Evolutionary conservation across 1,284 basidiomycete genomes (phyloP), one percentile per base, ranked within the genome.

Genomic region (Irpex sp.): DNA sequence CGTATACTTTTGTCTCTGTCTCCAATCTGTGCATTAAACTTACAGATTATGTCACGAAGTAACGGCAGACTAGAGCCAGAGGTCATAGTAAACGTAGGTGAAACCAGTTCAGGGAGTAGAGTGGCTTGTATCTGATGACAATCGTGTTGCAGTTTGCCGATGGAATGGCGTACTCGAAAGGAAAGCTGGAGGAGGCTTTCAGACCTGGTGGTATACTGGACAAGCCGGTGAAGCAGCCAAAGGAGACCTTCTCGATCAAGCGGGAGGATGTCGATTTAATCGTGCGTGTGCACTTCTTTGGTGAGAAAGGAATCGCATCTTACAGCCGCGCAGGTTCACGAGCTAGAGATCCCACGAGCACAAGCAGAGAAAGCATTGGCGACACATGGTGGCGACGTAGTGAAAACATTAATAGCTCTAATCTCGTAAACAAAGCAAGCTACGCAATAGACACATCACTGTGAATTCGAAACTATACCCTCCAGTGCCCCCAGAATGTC

Each of bases 221-320:
- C 54, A 85, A 83, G 64, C 73, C 81, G 1, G 67, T 77, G 3
- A 86, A 85, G 65, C 64, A 77, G 5, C 56, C 70, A 1, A 77
- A 81, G 50, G 72, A 78, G 0, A 68, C 72, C 19, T 71, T 75
- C 8, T 49, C 66, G 8, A 68, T 68, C 37, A 88, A 87, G 70
- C 78, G 81, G 59, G 87, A 88, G 64, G 86, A 89, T 67, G 75
- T 89, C 1, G 87, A 89, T 61, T 66, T 88, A 3, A 82, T 90
- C 61, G 88, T 89, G 66, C 68, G 82, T 75, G 47, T 59, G 19
- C 17, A n/a, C 46, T 49, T 37, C n/a, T 31, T 33, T 9, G 9
- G 19, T 13, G 31, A 31, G 35, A 33, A 19, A 49, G 17, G 63
- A 15, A 51, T 33, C 11, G 17, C 33, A 19, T 17, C 49, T 21